A percentile compares a stretch with the other conserved stretches of the same genome.
Evolutionary conservation across 1,284 basidiomycete species (phyloP).

Genomic region (Boletus albobrunnescens): DNA sequence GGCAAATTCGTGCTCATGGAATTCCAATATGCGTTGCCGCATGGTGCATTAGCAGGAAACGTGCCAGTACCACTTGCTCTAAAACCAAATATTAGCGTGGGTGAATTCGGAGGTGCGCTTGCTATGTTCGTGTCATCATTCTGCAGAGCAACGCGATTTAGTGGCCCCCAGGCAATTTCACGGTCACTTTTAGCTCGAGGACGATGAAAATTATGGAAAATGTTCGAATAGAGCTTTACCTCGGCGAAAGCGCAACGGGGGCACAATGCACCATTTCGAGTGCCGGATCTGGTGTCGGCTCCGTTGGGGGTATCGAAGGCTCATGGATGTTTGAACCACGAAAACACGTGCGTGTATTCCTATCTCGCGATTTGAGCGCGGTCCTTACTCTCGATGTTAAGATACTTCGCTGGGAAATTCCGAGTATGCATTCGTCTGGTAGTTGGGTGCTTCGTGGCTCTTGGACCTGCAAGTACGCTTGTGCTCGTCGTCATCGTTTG

Average conservation of each 20-base stretch:
- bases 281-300: conserved; percentile 50
- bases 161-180: conserved; percentile 59
- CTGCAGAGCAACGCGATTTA: background rate
- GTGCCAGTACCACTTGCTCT: conserved; percentile 65
- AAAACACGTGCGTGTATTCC: conserved; percentile 45
- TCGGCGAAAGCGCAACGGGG: conserved; percentile 68
- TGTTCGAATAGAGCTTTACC: conserved; percentile 64
- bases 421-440: conserved; percentile 63
- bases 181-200: conserved; percentile 66
- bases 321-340: conserved; percentile 78
- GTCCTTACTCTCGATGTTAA: conserved; percentile 25
- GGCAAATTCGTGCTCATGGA: conserved; percentile 86
- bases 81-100: conserved; percentile 57
- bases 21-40: conserved; percentile 62
- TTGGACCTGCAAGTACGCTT: conserved; percentile 61
- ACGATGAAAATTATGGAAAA: conserved; percentile 67
- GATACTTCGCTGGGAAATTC: conserved; percentile 75
- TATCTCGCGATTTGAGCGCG: background rate
- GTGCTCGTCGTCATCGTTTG: background rate
- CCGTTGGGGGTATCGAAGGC: conserved; percentile 38
- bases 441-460: conserved; percentile 74
- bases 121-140: background rate
- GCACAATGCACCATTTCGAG: conserved; percentile 62
- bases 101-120: conserved; percentile 59
- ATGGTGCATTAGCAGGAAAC: conserved; percentile 28